Conservation (phyloP, 805 yeast species). For the Tetrapisispora pingtungensis region DNA sequence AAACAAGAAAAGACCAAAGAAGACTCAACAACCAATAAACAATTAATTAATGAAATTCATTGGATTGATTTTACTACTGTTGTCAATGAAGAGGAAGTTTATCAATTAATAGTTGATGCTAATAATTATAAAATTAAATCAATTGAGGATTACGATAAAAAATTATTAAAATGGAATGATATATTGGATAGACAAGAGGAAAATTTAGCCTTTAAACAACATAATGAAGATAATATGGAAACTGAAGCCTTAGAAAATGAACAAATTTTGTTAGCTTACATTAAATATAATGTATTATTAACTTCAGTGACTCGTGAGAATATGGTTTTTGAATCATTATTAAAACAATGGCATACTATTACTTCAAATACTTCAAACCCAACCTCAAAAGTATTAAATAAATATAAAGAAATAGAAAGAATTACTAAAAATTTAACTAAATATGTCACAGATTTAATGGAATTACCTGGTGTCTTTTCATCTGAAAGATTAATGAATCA, state of each 20-base stretch:
- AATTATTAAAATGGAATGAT: constrained; percentile 59
- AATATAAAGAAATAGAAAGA: constrained; percentile 29
- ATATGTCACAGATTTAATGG: constrained; percentile 51
- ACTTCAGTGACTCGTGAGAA: constrained; percentile 67
- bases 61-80: constrained; percentile 57
- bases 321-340: constrained; percentile 34
- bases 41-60: constrained; percentile 37
- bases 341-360: constrained; percentile 19
- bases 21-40: background rate
- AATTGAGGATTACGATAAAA: constrained; percentile 43
- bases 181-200: constrained; percentile 48
- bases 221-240: constrained; percentile 41
- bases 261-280: constrained; percentile 65
- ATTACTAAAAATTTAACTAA: constrained; percentile 35
- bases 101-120: constrained; percentile 43
- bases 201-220: constrained; percentile 34
- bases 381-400: constrained; percentile 19
- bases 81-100: constrained; percentile 62
- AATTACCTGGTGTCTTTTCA: constrained; percentile 85
- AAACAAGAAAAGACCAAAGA: constrained; percentile 5
- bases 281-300: constrained; percentile 56
- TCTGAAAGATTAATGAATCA: constrained; percentile 55
- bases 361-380: constrained; percentile 6
- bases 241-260: constrained; percentile 39
- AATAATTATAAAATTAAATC: constrained; percentile 28